phyloP scores from a whole-genome alignment of 805 yeast species.

The Suhomyces tanzawaensis region DNA sequence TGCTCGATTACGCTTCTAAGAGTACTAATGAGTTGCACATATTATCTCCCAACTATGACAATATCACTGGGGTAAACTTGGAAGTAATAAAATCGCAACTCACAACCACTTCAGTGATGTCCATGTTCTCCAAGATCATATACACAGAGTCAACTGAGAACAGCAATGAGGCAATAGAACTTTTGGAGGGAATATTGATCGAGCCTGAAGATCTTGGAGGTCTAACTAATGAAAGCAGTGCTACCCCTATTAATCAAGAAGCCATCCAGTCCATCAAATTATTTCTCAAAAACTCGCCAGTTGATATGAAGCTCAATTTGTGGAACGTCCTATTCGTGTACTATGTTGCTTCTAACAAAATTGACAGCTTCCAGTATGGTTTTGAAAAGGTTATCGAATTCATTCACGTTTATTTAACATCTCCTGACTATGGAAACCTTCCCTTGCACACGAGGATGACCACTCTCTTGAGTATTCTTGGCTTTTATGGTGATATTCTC shows the following conservation, averaged over 20 bases:
- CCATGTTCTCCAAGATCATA: constrained; percentile 57
- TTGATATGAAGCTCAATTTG: constrained; percentile 63
- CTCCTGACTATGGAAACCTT: constrained; percentile 16
- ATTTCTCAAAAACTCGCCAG: constrained; percentile 62
- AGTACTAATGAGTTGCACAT: constrained; percentile 25
- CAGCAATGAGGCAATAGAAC: constrained; percentile 30
- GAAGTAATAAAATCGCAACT: constrained; percentile 56
- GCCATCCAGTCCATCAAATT: constrained; percentile 49
- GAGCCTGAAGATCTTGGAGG: constrained; percentile 13
- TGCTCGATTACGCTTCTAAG: constrained; percentile 8
- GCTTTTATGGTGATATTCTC: constrained; percentile 53
- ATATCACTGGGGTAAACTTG: constrained; percentile 55
- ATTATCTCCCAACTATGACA: constrained; percentile 54
- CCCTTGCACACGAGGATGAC: constrained; percentile 34
- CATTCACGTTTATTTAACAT: constrained; percentile 35
- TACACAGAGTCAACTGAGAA: constrained; percentile 28
- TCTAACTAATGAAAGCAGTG: constrained; percentile 7
- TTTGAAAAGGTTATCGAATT: constrained; percentile 51
- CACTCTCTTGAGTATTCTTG: constrained; percentile 48
- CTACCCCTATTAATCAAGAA: constrained; percentile 12
- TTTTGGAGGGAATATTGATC: constrained; percentile 49
- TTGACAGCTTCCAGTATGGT: constrained; percentile 43
- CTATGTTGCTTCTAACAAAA: constrained; percentile 34
- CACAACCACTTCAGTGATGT: constrained; percentile 68
- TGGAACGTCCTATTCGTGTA: constrained; percentile 71